Evolutionary conservation across 306 rosid species (phyloP), one percentile per base, ranked within the genome.

Genomic region (Fragaria vesca): DNA sequence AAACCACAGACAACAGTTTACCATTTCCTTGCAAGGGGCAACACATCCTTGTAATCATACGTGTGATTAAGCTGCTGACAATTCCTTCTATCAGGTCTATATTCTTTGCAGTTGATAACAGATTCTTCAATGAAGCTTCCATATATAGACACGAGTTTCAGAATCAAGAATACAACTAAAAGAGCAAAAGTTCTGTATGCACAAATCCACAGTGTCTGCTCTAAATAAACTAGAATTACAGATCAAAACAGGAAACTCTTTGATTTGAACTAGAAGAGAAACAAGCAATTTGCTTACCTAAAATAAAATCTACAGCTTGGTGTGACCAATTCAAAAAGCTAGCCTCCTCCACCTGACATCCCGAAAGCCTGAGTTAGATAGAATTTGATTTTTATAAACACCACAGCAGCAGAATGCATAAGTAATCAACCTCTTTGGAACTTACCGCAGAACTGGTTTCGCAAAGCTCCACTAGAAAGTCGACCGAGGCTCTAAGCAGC

Each of bases 271-370:
- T 32, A 48, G 17, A 46, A 36, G 32, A 24, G 67, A 51, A 73
- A 70, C 6, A 47, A 15, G 8, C 24, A 46, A 7, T n/a, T 24
- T 60, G 63, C 7, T 83, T 86, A 94, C 98, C 95, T 82, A 88
- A 85, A 74, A 94, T 90, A 81, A 89, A 92, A n/a, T 94, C 97
- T 55, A 86, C 92, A 7, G 98, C 97, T 88, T 90, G 97, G 81
- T 90, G 97, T 21, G 89, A 90, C 85, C 92, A 85, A 84, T 89
- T 94, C 26, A 83, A 80, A 80, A 92, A 89, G 83, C 85, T 90
- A 54, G 86, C 83, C 74, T 78, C 85, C 80, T 87, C 87, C 82
- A 83, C 86, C 98, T 94, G 86, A 78, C 83, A 80, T 52, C 51
- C 68, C 62, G 76, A 62, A 26, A 42, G 16, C 57, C 58, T 11